Conservation (phyloP, 345 rosid species). For the Populus alba region DNA sequence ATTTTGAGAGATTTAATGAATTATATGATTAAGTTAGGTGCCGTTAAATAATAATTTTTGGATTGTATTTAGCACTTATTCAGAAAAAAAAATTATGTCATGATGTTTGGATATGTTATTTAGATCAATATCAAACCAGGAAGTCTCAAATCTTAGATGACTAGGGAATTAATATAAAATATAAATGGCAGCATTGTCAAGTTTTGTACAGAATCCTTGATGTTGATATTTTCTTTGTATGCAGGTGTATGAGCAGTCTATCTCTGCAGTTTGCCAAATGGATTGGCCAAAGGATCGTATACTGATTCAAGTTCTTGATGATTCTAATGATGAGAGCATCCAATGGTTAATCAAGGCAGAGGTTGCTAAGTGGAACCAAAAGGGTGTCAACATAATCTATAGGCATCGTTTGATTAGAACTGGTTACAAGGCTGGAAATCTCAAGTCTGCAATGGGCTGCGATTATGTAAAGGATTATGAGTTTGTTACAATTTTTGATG, state of each 20-base stretch:
- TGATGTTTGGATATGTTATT: slow-evolving; percentile 12
- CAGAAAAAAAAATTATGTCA: neutral
- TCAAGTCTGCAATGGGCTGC: slow-evolving; percentile 80
- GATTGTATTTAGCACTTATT: neutral
- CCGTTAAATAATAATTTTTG: neutral
- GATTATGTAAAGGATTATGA: slow-evolving; percentile 68
- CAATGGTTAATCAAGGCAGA: slow-evolving; percentile 61
- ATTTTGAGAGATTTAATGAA: neutral
- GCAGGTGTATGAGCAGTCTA: slow-evolving; percentile 81
- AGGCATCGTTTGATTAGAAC: slow-evolving; percentile 70
- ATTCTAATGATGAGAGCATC: slow-evolving; percentile 67
- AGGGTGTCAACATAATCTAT: slow-evolving; percentile 66
- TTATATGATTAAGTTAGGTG: neutral
- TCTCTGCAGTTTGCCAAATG: slow-evolving; percentile 77
- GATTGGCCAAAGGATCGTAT: slow-evolving; percentile 78
- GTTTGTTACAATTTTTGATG: slow-evolving; percentile 85
- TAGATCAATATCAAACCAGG: neutral
- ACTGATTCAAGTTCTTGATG: slow-evolving; percentile 77
- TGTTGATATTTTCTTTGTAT: slow-evolving; percentile 16
- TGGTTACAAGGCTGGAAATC: slow-evolving; percentile 91
- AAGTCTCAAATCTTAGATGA: neutral
- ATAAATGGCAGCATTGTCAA: neutral
- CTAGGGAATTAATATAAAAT: neutral
- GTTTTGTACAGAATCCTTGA: neutral
- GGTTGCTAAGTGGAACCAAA: slow-evolving; percentile 64